Percentiles rank a stretch among this genome's conserved stretches.
Conservation (phyloP, 139 green algal genomes). For the Chlamydomonas asymmetrica region DNA sequence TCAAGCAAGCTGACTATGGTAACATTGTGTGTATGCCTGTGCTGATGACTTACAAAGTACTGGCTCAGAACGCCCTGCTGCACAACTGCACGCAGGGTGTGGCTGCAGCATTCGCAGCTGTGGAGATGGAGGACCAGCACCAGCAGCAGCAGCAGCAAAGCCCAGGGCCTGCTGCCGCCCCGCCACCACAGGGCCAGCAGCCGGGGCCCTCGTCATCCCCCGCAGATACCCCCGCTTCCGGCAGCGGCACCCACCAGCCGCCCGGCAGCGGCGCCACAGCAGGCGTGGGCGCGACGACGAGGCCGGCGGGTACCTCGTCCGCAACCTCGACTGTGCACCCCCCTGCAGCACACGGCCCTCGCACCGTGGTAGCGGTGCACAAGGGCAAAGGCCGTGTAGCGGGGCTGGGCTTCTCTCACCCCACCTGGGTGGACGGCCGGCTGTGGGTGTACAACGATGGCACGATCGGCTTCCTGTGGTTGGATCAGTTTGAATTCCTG, state of each 20-base stretch:
- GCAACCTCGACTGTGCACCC: not conserved
- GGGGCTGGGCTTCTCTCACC: slow-evolving; percentile 16
- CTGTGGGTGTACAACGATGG: slow-evolving; percentile 46
- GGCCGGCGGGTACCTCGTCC: not conserved
- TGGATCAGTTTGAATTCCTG: slow-evolving; percentile 1
- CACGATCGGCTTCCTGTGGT: slow-evolving; percentile 35
- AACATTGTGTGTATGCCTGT: no score
- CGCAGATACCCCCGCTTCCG: not conserved
- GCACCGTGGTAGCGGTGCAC: slow-evolving; percentile 24
- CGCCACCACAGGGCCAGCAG: no score
- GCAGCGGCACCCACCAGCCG: not conserved
- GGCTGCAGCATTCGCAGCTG: no score
- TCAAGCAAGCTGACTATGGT: no score
- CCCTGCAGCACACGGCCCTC: no score
- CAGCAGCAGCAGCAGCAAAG: no score
- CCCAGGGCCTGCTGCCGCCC: no score
- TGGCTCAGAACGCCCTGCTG: no score
- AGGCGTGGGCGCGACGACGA: not conserved
- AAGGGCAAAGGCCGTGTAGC: slow-evolving; percentile 31
- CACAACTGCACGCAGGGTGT: no score
- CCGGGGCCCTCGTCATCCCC: not conserved
- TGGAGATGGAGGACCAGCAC: no score
- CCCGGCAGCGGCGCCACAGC: not conserved
- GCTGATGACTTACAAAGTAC: no score
- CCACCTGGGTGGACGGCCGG: slow-evolving; percentile 30